These are phyloP conservation scores for Exsudoporus floridanus DNA, from an alignment of 1,284 basidiomycete species.

Conservation along the genomic window DNA sequence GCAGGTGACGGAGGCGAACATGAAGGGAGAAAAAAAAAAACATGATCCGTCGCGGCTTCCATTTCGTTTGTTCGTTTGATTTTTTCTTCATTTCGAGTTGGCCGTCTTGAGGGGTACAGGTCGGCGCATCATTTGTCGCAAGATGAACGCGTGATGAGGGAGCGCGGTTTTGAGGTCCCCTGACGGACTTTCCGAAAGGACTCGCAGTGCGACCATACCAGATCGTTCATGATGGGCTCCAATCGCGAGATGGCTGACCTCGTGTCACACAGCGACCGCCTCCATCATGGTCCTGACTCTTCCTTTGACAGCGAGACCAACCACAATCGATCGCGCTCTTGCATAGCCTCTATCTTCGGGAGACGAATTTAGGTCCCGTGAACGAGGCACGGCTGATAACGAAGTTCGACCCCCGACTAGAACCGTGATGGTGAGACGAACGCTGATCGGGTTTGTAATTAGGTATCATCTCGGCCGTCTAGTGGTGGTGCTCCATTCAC, in stretches of 20 bases:
- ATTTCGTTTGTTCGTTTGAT: conserved; percentile 1
- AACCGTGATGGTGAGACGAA: conserved; percentile 11
- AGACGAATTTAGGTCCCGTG: background rate
- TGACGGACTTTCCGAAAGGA: background rate
- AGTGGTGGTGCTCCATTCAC: no score
- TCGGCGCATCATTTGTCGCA: background rate
- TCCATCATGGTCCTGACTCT: background rate
- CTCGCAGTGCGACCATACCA: background rate
- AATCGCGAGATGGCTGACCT: background rate
- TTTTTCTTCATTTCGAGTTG: background rate
- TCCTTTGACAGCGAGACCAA: background rate
- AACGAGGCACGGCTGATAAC: conserved; percentile 5
- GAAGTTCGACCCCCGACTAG: background rate
- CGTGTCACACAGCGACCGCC: background rate
- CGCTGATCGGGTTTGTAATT: conserved; percentile 7
- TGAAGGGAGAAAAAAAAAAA: background rate
- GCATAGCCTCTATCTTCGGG: conserved; percentile 10
- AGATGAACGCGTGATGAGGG: conserved; percentile 15
- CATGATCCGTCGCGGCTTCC: conserved; percentile 10
- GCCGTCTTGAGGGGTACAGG: background rate
- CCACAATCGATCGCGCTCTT: background rate
- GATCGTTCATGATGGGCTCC: no score
- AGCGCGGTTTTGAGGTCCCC: background rate
- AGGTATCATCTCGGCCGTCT: background rate
- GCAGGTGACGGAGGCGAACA: conserved; percentile 13